phyloP scores from a whole-genome alignment of 1,139 yeast genomes.

The Scheffersomyces titani region DNA sequence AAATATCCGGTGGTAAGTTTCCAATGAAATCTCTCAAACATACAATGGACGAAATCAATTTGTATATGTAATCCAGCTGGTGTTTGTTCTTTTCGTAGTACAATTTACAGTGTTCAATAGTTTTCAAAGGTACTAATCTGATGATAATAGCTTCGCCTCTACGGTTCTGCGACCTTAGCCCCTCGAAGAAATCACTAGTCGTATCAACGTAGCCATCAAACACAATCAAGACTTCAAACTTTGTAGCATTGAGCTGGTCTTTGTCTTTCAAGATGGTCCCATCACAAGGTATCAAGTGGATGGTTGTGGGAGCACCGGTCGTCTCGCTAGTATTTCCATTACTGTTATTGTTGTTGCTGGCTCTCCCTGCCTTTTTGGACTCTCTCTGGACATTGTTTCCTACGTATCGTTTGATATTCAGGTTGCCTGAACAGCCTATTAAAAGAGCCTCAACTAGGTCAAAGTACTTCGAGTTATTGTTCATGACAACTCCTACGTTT shows the following conservation, averaged over 20 bases:
- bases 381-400: slow-evolving; percentile 57
- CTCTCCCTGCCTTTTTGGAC: slow-evolving; percentile 25
- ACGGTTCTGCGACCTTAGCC: slow-evolving; percentile 35
- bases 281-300: slow-evolving; percentile 50
- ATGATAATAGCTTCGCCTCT: slow-evolving; percentile 54
- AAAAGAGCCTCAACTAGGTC: slow-evolving; percentile 80
- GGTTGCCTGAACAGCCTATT: slow-evolving; percentile 64
- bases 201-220: slow-evolving; percentile 71
- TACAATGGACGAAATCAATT: slow-evolving; percentile 79
- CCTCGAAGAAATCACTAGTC: slow-evolving; percentile 24
- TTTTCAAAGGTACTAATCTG: slow-evolving; percentile 71
- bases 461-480: slow-evolving; percentile 46
- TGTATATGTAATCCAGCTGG: slow-evolving; percentile 54
- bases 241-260: slow-evolving; percentile 22
- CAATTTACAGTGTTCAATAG: slow-evolving; percentile 73
- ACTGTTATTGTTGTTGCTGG: slow-evolving; percentile 6
- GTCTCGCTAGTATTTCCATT: slow-evolving; percentile 2
- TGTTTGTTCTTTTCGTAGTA: slow-evolving; percentile 26
- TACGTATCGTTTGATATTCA: slow-evolving; percentile 58
- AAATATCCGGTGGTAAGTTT: slow-evolving; percentile 72
- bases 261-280: slow-evolving; percentile 33
- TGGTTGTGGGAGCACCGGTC: slow-evolving; percentile 18
- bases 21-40: slow-evolving; percentile 86
- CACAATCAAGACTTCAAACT: slow-evolving; percentile 65
- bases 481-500: slow-evolving; percentile 39